A percentile compares a stretch with the other conserved stretches of the same genome.
These are phyloP conservation scores for Tylopilus sp. DNA, from an alignment of 768 basidiomycete genomes.

Conservation along the genomic window DNA sequence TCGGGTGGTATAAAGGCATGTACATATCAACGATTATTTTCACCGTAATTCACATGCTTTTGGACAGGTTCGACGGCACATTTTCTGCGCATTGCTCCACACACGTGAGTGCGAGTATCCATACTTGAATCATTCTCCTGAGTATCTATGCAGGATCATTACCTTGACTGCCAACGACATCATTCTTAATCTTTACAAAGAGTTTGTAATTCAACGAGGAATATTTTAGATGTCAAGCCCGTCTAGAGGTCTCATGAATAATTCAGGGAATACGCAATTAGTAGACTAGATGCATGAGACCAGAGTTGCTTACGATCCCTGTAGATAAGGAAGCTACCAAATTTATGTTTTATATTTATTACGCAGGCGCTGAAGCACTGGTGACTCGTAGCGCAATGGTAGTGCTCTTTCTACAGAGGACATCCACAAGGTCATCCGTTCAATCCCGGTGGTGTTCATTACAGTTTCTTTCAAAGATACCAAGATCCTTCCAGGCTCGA, in stretches of 20 bases:
- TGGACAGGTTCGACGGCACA: constrained; percentile 84
- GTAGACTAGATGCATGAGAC: no score
- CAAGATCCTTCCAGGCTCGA: no score
- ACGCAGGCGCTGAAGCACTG: background rate
- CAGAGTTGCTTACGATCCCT: no score
- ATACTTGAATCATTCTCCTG: background rate
- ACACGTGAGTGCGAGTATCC: constrained; percentile 60
- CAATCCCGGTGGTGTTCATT: constrained; percentile 40
- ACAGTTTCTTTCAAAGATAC: background rate
- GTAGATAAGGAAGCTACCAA: no score
- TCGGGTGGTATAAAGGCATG: constrained; percentile 94
- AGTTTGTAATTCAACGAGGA: constrained; percentile 17
- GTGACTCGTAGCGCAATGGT: constrained; percentile 29
- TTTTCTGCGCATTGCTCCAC: constrained; percentile 88
- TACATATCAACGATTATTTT: background rate
- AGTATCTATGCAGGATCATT: constrained; percentile 56
- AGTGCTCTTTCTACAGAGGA: constrained; percentile 32
- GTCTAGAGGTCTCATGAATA: background rate
- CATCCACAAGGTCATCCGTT: constrained; percentile 44
- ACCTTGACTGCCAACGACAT: constrained; percentile 88
- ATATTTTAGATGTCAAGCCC: constrained; percentile 6
- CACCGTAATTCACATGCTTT: background rate
- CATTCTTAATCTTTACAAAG: constrained; percentile 66
- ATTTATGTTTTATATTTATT: no score
- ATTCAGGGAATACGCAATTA: background rate